Evolutionary conservation across 306 rosid genomes (phyloP).

Genomic region (apple (Malus domestica)): ASM211411v1 NC_041794.1:33504501-33505000

Average conservation of each 20-base stretch:
- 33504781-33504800: constrained; percentile 84
- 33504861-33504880: constrained; percentile 3
- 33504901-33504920: constrained; percentile 60
- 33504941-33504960: constrained; percentile 59
- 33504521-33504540: neutral
- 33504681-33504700: constrained; percentile 6
- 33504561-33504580: neutral
- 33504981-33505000: constrained; percentile 97
- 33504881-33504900: constrained; percentile 17
- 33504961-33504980: constrained; percentile 56
- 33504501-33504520: neutral
- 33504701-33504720: constrained; percentile 40
- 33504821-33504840: constrained; percentile 35
- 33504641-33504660: neutral
- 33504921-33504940: constrained; percentile 65
- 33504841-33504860: neutral
- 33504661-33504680: neutral
- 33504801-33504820: constrained; percentile 87
- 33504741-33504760: constrained; percentile 55
- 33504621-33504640: constrained; percentile 2
- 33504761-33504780: constrained; percentile 75
- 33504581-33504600: neutral
- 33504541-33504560: neutral
- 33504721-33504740: constrained; percentile 77
- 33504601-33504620: neutral